Evolutionary conservation across 208 protist species (phyloP).

Genomic region (Novymonas esmeraldas): DNA sequence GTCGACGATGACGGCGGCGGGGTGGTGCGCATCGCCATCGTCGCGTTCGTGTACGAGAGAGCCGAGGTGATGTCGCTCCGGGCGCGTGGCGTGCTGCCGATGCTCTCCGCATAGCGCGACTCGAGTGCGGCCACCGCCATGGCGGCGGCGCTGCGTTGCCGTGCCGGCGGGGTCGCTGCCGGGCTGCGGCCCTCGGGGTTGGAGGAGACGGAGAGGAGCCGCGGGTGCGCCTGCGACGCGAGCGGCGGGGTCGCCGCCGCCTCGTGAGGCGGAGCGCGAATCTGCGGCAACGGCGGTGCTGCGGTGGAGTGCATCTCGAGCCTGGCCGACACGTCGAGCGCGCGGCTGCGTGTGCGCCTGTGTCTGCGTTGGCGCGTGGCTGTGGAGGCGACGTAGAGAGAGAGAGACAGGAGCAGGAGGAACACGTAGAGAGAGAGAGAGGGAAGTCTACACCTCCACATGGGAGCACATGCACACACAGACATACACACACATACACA

Average conservation of each 20-base stretch:
- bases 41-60: not conserved
- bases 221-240: not conserved
- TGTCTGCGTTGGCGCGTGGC: not conserved
- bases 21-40: not conserved
- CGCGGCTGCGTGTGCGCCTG: not conserved
- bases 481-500: conserved; percentile 1
- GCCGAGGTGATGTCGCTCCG: not conserved
- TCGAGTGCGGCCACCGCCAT: not conserved
- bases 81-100: not conserved
- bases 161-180: not conserved
- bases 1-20: not conserved
- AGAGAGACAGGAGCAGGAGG: not conserved
- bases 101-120: not conserved
- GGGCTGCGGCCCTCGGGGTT: not conserved
- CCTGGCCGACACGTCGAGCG: no score
- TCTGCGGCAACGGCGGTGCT: not conserved
- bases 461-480: conserved; percentile 6
- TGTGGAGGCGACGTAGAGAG: not conserved
- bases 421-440: not conserved
- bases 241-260: not conserved
- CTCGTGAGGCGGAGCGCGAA: not conserved
- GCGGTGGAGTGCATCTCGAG: conserved; percentile 6
- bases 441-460: not conserved
- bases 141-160: not conserved
- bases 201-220: not conserved